phyloP scores from a whole-genome alignment of 2,329 filamentous ascomycete genomes.

The Nothophoma quercina region DNA sequence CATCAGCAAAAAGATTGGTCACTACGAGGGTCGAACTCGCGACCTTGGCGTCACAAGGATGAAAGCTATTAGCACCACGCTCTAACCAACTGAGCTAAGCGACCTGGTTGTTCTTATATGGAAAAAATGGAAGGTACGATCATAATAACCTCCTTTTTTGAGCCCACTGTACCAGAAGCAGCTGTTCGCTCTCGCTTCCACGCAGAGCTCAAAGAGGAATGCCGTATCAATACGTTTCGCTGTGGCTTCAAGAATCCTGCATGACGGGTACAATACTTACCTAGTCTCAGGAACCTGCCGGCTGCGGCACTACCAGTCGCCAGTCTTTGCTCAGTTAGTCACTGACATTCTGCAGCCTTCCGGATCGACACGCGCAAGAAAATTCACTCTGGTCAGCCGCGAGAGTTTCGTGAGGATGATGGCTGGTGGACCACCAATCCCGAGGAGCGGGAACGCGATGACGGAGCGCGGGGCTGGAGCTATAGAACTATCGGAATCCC shows the following conservation, averaged over 20 bases:
- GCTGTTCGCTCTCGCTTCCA: too few relatives aligned
- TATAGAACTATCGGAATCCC: conserved; percentile 5
- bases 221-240: too few relatives aligned
- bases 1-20: conserved; percentile 15
- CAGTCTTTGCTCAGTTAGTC: too few relatives aligned
- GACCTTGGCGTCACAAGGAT: conserved; percentile 22
- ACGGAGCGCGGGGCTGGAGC: conserved; percentile 16
- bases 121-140: too few relatives aligned
- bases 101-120: conserved; percentile 8
- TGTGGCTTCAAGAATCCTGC: too few relatives aligned
- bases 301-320: too few relatives aligned
- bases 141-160: too few relatives aligned
- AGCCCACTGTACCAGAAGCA: too few relatives aligned
- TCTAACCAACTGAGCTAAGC: conserved; percentile 26
- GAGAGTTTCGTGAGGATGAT: conserved; percentile 6
- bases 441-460: conserved; percentile 8
- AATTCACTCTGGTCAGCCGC: conserved; percentile 13
- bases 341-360: neutral
- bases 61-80: conserved; percentile 22
- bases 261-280: too few relatives aligned
- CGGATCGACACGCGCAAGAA: conserved; percentile 5
- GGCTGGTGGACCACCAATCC: conserved; percentile 8
- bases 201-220: too few relatives aligned
- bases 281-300: too few relatives aligned
- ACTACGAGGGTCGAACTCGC: conserved; percentile 25